phyloP scores from a whole-genome alignment of 2,329 filamentous ascomycete species.

The Daldinia sp. region DNA sequence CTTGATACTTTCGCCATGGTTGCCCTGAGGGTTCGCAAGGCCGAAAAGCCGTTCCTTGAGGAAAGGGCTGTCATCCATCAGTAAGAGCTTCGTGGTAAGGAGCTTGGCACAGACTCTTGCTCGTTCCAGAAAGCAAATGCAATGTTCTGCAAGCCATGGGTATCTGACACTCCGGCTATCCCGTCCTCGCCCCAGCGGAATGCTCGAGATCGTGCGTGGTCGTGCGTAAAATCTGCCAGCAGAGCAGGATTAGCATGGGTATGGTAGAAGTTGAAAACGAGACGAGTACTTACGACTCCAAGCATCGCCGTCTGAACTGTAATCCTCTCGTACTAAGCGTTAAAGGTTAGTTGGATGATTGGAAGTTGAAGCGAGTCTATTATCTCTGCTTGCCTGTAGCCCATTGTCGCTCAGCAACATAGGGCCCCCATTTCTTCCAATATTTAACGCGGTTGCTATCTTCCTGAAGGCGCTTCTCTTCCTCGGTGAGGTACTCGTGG shows the following conservation, averaged over 20 bases:
- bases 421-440: conserved; percentile 99
- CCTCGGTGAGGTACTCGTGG: conserved; percentile 87
- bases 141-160: conserved; percentile 91
- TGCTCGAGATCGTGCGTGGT: conserved; percentile 87
- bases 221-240: conserved; percentile 85
- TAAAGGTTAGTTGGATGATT: conserved; percentile 33
- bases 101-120: conserved; percentile 74
- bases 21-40: conserved; percentile 94
- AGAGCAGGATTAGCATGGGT: conserved; percentile 45
- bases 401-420: conserved; percentile 95
- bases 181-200: conserved; percentile 98
- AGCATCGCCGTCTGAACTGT: conserved; percentile 88
- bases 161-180: conserved; percentile 93
- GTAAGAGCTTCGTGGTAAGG: conserved; percentile 38
- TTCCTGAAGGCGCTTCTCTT: conserved; percentile 90
- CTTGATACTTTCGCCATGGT: conserved; percentile 97
- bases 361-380: not conserved
- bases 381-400: conserved; percentile 76
- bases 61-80: conserved; percentile 75
- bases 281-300: conserved; percentile 82
- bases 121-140: conserved; percentile 98
- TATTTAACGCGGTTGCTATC: conserved; percentile 87
- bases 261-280: conserved; percentile 12
- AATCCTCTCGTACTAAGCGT: conserved; percentile 84
- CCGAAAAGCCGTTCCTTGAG: conserved; percentile 96